phyloP scores from a whole-genome alignment of 139 green algal species.

The Coelastrella sp. region DNA sequence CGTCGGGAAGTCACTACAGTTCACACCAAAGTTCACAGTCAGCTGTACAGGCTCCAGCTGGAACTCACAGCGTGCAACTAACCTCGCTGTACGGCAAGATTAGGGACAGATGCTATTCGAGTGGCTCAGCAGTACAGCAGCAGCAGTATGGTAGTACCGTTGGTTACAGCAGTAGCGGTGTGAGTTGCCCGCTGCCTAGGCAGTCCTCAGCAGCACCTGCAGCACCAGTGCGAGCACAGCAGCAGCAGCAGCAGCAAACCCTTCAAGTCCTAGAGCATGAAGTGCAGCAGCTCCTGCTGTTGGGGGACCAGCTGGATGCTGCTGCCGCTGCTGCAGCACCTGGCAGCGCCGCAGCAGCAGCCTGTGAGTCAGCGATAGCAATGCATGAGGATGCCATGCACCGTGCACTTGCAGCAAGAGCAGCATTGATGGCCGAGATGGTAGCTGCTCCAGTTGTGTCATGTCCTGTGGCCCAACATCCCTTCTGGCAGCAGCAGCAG shows the following conservation, averaged over 20 bases:
- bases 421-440: neutral
- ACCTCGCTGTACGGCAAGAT: too few species aligned
- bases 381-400: neutral
- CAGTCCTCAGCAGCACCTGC: neutral
- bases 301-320: neutral
- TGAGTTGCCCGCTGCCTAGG: neutral
- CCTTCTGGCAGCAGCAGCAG: neutral
- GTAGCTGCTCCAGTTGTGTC: neutral
- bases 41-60: too few species aligned
- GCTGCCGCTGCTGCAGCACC: neutral
- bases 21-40: too few species aligned
- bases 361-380: neutral
- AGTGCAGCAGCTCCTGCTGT: neutral
- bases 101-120: neutral
- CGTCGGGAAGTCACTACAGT: too few species aligned
- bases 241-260: neutral
- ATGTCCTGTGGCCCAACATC: neutral
- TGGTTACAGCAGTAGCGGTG: neutral
- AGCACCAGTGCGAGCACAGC: neutral
- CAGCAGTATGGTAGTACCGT: neutral
- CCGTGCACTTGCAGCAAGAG: neutral
- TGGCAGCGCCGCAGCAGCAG: neutral
- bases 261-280: neutral
- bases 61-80: too few species aligned
- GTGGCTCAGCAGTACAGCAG: neutral